phyloP scores from a whole-genome alignment of 352 stramenopile species.

The Phytophthora vignae region DNA sequence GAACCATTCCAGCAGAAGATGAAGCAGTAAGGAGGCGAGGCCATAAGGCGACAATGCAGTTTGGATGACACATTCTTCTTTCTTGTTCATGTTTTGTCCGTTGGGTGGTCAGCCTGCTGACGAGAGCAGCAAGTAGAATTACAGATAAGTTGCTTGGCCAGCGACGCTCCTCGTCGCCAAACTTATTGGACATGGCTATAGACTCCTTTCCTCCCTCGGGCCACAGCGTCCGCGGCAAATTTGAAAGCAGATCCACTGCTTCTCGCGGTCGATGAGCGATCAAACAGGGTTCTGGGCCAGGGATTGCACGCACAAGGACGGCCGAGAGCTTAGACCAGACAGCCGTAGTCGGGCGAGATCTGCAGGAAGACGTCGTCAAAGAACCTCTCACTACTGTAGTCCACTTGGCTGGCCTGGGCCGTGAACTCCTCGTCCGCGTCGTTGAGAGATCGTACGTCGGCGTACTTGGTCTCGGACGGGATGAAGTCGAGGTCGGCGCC shows the following conservation, averaged over 20 bases:
- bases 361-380: constrained; percentile 85
- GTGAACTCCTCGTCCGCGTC: constrained; percentile 59
- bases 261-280: constrained; percentile 35
- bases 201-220: constrained; percentile 1
- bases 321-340: constrained; percentile 52
- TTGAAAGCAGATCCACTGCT: constrained; percentile 17
- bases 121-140: constrained; percentile 27
- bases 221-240: constrained; percentile 4
- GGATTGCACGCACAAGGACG: neutral
- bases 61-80: neutral
- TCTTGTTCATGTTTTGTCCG: constrained; percentile 5
- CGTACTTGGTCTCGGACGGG: constrained; percentile 58
- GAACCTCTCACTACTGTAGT: constrained; percentile 78
- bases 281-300: constrained; percentile 11
- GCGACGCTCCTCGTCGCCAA: constrained; percentile 13
- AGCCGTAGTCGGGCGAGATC: constrained; percentile 79
- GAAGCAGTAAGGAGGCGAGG: neutral
- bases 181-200: constrained; percentile 26
- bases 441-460: constrained; percentile 58
- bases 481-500: constrained; percentile 45
- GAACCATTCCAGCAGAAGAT: neutral
- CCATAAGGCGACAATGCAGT: constrained; percentile 7
- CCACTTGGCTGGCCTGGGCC: constrained; percentile 55
- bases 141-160: constrained; percentile 21
- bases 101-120: neutral